Evolutionary conservation across 768 basidiomycete genomes (phyloP), one percentile per base, ranked within the genome.

Genomic region (Tulasnella sp.): DNA sequence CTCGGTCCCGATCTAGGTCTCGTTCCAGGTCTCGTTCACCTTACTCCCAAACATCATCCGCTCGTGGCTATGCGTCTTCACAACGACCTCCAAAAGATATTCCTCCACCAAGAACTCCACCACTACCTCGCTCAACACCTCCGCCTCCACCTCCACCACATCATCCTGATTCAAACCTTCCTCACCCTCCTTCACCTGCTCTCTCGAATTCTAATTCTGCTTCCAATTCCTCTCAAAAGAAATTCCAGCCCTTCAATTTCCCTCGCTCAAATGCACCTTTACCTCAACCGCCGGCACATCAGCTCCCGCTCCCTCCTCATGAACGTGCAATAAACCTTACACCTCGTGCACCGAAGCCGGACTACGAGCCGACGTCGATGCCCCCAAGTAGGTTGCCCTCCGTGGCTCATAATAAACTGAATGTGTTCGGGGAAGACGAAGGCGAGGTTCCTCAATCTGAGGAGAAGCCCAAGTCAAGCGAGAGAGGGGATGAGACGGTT

Each of bases 71-170:
- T 19, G 28, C 16, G 43, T 27, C 20, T 46, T 37, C 27, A 35
- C 5, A 28, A 16, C 24, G 28, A 19, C 42, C 53, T 24, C 56
- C 53, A n/a, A 55, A 39, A 22, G 48, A 47, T 7, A 52, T 54
- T 28, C 47, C 56, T 27, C 53, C 55, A 19, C 57, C 60, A 39
- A 63, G 53, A 24, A 51, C 61, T 10, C 61, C 48, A 20, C 35
- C 57, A 28, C 61, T 62, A 24, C 53, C 56, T 19, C 49, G 56
- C 37, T 34, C 37, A 25, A 54, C 37, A 19, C 59, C 48, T 3
- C 35, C 53, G 29, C 33, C 44, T 10, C 41, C 55, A 6, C 43
- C 39, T 6, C 28, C 53, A 12, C 54, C 59, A n/a, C 58, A 49
- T 22, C 24, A 37, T 41, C 35, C 22, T 13, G 48, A 49, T 20